Percentiles rank a stretch among this genome's conserved stretches.
These are phyloP conservation scores for Ceratopteris richardii DNA, from an alignment of 75 land plant genomes.

Conservation along the genomic window DNA sequence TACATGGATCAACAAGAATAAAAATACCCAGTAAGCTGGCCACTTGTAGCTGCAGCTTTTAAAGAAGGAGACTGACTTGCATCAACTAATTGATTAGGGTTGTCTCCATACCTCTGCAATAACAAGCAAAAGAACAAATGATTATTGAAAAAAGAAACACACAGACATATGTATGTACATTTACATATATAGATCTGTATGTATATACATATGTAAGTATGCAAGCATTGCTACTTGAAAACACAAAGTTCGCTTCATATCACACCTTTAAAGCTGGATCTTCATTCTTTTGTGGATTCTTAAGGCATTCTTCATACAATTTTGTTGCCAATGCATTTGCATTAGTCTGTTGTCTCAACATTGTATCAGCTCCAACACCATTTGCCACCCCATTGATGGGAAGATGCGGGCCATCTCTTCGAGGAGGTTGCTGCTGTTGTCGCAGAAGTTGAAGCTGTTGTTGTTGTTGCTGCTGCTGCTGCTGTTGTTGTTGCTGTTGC, in stretches of 20 bases:
- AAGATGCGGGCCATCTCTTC: slow-evolving; percentile 47
- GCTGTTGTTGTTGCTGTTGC: slow-evolving; percentile 52
- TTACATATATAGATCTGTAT: too few relatives aligned
- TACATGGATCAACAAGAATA: too few relatives aligned
- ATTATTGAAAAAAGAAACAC: not conserved
- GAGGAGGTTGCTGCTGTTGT: slow-evolving; percentile 57
- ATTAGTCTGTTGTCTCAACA: slow-evolving; percentile 44
- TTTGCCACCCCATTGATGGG: slow-evolving; percentile 44
- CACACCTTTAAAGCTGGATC: slow-evolving; percentile 70
- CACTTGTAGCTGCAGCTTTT: slow-evolving; percentile 36
- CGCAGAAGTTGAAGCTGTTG: slow-evolving; percentile 33
- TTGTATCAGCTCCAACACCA: slow-evolving; percentile 52
- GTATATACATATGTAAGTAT: slow-evolving; percentile 7
- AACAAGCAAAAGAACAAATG: not conserved
- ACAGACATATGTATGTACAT: too few relatives aligned
- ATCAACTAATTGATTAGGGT: slow-evolving; percentile 41
- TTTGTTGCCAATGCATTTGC: slow-evolving; percentile 87
- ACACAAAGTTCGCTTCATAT: not conserved
- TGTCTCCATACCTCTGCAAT: slow-evolving; percentile 65
- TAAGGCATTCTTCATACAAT: slow-evolving; percentile 82
- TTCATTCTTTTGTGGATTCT: slow-evolving; percentile 74
- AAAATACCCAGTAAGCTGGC: slow-evolving; percentile 47
- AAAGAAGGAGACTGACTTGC: slow-evolving; percentile 42
- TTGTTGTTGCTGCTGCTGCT: slow-evolving; percentile 36
- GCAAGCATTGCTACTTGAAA: slow-evolving; percentile 5